phyloP scores from a whole-genome alignment of 1,284 basidiomycete species.

The Calocybe gambosa region DNA sequence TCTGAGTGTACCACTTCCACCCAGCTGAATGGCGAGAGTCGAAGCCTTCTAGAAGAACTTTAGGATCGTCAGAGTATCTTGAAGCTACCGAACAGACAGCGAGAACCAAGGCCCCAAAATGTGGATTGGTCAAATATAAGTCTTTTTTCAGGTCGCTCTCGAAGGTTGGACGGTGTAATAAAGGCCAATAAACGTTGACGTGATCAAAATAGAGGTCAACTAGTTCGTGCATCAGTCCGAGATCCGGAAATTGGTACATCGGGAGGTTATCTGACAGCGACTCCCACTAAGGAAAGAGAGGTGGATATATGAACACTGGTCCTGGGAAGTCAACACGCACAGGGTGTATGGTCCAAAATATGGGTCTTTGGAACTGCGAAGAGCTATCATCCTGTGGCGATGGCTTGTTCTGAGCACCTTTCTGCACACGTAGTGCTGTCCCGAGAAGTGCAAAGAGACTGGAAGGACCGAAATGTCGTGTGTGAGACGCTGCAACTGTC shows the following conservation, averaged over 20 bases:
- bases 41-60: slow-evolving; percentile 40
- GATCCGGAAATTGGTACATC: slow-evolving; percentile 13
- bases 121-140: slow-evolving; percentile 45
- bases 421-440: slow-evolving; percentile 15
- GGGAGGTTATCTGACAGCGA: slow-evolving; percentile 4
- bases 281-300: slow-evolving; percentile 12
- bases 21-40: slow-evolving; percentile 45
- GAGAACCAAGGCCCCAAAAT: slow-evolving; percentile 63
- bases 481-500: slow-evolving; percentile 9
- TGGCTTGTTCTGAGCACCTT: slow-evolving; percentile 6
- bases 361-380: slow-evolving; percentile 8
- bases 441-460: slow-evolving; percentile 15
- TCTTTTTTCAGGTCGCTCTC: slow-evolving; percentile 43
- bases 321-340: slow-evolving; percentile 1
- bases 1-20: slow-evolving; percentile 54
- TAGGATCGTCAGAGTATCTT: slow-evolving; percentile 55
- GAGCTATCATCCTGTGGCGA: not conserved
- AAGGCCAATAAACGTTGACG: slow-evolving; percentile 15
- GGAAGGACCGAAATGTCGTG: slow-evolving; percentile 16
- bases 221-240: slow-evolving; percentile 11
- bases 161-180: slow-evolving; percentile 62
- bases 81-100: slow-evolving; percentile 68
- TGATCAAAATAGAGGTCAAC: slow-evolving; percentile 13
- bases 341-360: slow-evolving; percentile 15
- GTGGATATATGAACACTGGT: not conserved